phyloP scores from a whole-genome alignment of 176 grass and related monocot genomes.

The Zea luxurians region DNA sequence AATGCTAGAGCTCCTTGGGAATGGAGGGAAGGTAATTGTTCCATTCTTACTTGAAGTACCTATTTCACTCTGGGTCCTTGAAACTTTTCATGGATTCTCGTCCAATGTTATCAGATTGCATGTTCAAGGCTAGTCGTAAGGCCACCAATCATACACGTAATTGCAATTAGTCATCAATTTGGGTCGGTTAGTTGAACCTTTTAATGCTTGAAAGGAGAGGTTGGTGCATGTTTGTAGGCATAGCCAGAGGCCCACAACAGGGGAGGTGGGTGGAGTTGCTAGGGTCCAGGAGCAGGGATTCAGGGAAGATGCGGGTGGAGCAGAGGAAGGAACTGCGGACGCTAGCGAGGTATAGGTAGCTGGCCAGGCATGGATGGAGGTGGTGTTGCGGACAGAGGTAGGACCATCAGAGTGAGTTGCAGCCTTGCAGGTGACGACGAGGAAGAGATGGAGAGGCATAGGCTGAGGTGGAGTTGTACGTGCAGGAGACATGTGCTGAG shows the following conservation, averaged over 20 bases:
- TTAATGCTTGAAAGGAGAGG: not conserved
- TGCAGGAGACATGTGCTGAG: not conserved
- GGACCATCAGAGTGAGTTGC: too few relatives aligned
- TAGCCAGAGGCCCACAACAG: not conserved
- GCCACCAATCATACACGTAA: not conserved
- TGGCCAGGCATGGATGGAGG: not conserved
- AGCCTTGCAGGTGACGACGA: not conserved
- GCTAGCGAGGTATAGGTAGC: too few relatives aligned
- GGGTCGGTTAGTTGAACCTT: not conserved
- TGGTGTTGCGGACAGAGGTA: not conserved
- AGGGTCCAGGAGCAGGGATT: too few relatives aligned
- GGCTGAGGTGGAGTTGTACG: not conserved
- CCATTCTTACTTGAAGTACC: constrained; percentile 15
- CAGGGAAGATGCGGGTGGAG: too few relatives aligned
- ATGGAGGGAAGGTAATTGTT: constrained; percentile 81
- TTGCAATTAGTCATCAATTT: not conserved
- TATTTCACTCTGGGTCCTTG: not conserved
- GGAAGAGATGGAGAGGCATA: not conserved
- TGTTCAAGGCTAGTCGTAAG: not conserved
- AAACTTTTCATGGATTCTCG: not conserved
- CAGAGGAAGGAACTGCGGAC: too few relatives aligned
- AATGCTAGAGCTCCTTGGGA: constrained; percentile 79
- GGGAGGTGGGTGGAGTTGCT: not conserved
- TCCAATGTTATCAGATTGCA: not conserved
- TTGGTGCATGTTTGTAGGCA: not conserved